Evolutionary conservation across 768 basidiomycete species (phyloP), one percentile per base, ranked within the genome.

Genomic region (Scleroderma citrinum): DNA sequence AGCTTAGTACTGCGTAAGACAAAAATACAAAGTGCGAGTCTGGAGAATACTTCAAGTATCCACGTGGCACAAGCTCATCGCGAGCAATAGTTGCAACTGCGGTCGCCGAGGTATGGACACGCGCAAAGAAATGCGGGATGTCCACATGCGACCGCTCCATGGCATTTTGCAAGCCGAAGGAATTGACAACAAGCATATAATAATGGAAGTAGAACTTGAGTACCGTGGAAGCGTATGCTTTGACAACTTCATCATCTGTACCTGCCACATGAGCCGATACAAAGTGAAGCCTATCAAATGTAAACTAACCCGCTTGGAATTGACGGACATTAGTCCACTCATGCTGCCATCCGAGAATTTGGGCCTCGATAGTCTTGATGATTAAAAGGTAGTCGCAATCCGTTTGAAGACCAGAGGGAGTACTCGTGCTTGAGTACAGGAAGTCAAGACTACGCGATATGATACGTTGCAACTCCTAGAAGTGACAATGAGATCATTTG

Each of bases 161-260:
- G n/a, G 95, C 92, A 60, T 95, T 89, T 66, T 99, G 94, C 37
- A 99, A 76, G 11, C 95, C 95, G 58, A 99, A 99, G 1, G 94
- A 95, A 62, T 96, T 93, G 50, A 97, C 71, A 32, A 96, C 89
- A 45, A 99, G 78, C 69, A 81, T 80, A 21, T 85, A 81, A 59
- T 95, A 95, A 62, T 90, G 79, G 69, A 79, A 87, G 64, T 91
- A 92, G 61, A 92, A 94, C 55, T 78, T 71, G 23, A 78, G 75
- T 41, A 64, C 59, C 11, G 61, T 57, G 21, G 54, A 50, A 13
- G 44, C 16, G 36, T 69, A 58, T 24, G 66, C 64, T 45, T 56
- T 56, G 50, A 59, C 29, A 21, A 51, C 55, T 26, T 66, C 62
- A 6, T 68, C 59, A 39, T 35, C 68, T 68, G 30, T 13, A 16